A percentile compares a stretch with the other conserved stretches of the same genome.
These are phyloP conservation scores for Vitis rotundifolia DNA, from an alignment of 164 flowering plant genomes.

Conservation along the genomic window DNA sequence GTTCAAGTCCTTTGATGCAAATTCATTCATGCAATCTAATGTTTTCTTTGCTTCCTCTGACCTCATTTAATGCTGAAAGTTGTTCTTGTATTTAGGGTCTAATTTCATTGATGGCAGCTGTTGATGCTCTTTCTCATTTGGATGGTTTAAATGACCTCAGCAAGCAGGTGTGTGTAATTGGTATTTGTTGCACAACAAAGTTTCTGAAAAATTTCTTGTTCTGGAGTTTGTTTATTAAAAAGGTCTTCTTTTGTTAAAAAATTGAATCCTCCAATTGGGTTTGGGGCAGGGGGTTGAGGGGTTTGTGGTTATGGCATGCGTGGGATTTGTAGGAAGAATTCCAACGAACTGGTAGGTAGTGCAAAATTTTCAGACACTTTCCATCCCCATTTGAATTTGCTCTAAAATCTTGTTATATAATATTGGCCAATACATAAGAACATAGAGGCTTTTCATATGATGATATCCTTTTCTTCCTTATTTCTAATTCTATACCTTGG, in stretches of 20 bases:
- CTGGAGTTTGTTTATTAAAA: not conserved
- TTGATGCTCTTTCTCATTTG: slow-evolving; percentile 84
- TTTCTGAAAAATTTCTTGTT: not conserved
- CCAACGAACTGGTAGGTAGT: too few relatives aligned
- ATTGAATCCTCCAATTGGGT: not conserved
- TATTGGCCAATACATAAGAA: too few relatives aligned
- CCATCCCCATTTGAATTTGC: too few relatives aligned
- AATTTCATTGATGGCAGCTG: slow-evolving; percentile 89
- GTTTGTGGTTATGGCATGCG: too few relatives aligned
- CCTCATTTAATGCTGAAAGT: too few relatives aligned
- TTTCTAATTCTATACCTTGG: too few relatives aligned
- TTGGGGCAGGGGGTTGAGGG: too few relatives aligned
- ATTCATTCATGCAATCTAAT: not conserved
- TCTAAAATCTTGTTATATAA: too few relatives aligned
- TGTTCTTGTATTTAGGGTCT: slow-evolving; percentile 51
- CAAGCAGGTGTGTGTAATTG: slow-evolving; percentile 58
- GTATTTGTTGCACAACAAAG: not conserved
- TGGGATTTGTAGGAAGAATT: too few relatives aligned
- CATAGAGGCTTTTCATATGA: too few relatives aligned
- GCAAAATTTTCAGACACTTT: too few relatives aligned
- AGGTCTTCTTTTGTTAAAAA: not conserved
- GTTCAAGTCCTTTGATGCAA: slow-evolving; percentile 26
- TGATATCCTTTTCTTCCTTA: too few relatives aligned
- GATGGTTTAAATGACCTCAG: slow-evolving; percentile 54
- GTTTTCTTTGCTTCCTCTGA: not conserved